Conservation (phyloP, 2,329 filamentous ascomycete genomes). For the Emergomyces orientalis region DNA sequence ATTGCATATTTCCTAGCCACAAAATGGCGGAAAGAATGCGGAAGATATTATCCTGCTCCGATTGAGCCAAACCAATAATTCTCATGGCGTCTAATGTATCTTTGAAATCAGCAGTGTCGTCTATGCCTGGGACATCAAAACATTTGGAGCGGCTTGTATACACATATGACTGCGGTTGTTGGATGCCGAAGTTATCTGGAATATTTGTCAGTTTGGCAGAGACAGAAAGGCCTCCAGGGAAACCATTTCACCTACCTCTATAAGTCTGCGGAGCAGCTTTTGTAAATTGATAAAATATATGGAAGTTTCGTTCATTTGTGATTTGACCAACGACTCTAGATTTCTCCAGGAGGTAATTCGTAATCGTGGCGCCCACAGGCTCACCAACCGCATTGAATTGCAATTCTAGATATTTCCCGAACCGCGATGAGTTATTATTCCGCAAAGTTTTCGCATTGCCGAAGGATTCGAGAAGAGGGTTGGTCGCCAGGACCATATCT, state of each 20-base stretch:
- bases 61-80: slow-evolving; percentile 77
- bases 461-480: slow-evolving; percentile 92
- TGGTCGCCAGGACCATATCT: slow-evolving; percentile 98
- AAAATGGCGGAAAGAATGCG: slow-evolving; percentile 84
- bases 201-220: slow-evolving; percentile 4
- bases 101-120: slow-evolving; percentile 78
- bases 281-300: slow-evolving; percentile 98
- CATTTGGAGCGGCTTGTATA: slow-evolving; percentile 95
- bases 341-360: slow-evolving; percentile 95
- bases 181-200: slow-evolving; percentile 71
- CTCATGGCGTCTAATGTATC: slow-evolving; percentile 93
- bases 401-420: slow-evolving; percentile 96
- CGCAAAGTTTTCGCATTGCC: slow-evolving; percentile 96
- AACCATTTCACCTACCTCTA: slow-evolving; percentile 41
- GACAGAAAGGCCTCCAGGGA: background rate
- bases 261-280: slow-evolving; percentile 87
- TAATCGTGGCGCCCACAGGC: slow-evolving; percentile 92
- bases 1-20: slow-evolving; percentile 92
- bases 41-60: slow-evolving; percentile 93
- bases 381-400: slow-evolving; percentile 89
- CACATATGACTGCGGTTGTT: slow-evolving; percentile 82
- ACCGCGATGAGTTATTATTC: slow-evolving; percentile 98
- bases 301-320: slow-evolving; percentile 90
- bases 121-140: slow-evolving; percentile 85
- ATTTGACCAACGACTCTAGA: slow-evolving; percentile 92